These are phyloP conservation scores for Fomitopsis pulvina DNA, from an alignment of 768 basidiomycete species.

Conservation along the genomic window DNA sequence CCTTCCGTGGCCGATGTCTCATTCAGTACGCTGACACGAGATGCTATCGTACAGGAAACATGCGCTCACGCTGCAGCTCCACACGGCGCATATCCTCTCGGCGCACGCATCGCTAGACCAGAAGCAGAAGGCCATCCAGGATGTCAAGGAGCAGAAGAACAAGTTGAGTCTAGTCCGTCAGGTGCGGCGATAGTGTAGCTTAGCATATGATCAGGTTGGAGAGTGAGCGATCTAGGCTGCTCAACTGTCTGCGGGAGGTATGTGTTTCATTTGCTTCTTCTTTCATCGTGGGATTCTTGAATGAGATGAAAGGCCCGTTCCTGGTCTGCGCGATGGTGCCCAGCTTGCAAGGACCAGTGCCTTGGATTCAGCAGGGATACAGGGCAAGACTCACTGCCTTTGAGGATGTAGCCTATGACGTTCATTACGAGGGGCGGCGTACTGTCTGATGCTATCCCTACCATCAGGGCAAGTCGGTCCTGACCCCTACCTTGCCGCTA, in stretches of 20 bases:
- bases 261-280: constrained; percentile 20
- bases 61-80: constrained; percentile 74
- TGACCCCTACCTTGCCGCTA: too few relatives aligned
- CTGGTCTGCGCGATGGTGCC: too few relatives aligned
- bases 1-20: neutral
- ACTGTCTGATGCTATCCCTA: too few relatives aligned
- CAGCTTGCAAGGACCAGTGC: constrained; percentile 5
- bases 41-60: constrained; percentile 52
- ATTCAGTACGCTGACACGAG: neutral
- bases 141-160: constrained; percentile 79
- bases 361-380: too few relatives aligned
- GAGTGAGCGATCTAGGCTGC: constrained; percentile 63
- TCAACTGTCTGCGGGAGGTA: constrained; percentile 67
- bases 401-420: too few relatives aligned
- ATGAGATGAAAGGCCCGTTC: too few relatives aligned
- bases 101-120: constrained; percentile 75
- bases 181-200: too few relatives aligned
- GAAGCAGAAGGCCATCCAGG: constrained; percentile 73
- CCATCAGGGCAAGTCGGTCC: too few relatives aligned
- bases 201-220: constrained; percentile 60
- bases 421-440: too few relatives aligned
- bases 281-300: too few relatives aligned
- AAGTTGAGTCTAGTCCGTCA: constrained; percentile 40
- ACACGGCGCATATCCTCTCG: constrained; percentile 82
- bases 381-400: too few relatives aligned